Percentiles rank a stretch among this genome's conserved stretches.
These are phyloP conservation scores for Ajuga chamaepitys DNA, from an alignment of 257 asterid species.

Conservation along the genomic window DNA sequence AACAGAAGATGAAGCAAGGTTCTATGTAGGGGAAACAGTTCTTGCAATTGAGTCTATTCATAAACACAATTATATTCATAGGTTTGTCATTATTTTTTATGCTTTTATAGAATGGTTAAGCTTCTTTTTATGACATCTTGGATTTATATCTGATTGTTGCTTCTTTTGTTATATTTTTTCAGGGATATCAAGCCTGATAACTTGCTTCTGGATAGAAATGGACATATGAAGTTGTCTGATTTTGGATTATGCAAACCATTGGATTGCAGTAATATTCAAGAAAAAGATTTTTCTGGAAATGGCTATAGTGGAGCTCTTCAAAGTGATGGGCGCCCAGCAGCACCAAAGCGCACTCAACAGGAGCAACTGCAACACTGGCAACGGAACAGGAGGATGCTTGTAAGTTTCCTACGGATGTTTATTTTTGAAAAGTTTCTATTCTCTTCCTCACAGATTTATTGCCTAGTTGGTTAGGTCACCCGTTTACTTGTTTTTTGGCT, in stretches of 20 bases:
- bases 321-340: constrained; percentile 89
- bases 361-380: constrained; percentile 96
- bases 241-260: constrained; percentile 93
- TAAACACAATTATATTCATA: constrained; percentile 87
- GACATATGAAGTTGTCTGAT: constrained; percentile 95
- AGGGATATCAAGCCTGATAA: constrained; percentile 99
- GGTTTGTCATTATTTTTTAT: constrained; percentile 40
- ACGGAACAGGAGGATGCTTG: constrained; percentile 94
- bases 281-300: constrained; percentile 80
- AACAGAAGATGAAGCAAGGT: constrained; percentile 85
- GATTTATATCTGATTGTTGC: constrained; percentile 7
- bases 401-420: constrained; percentile 28
- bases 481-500: neutral
- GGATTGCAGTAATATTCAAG: constrained; percentile 91
- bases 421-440: neutral
- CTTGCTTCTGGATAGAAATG: constrained; percentile 86
- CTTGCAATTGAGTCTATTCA: constrained; percentile 97
- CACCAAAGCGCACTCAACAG: constrained; percentile 88
- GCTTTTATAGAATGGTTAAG: constrained; percentile 3
- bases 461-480: neutral
- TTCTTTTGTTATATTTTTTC: constrained; percentile 24
- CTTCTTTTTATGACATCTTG: neutral
- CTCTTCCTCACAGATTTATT: neutral
- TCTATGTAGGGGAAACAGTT: constrained; percentile 90
- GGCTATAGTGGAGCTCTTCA: constrained; percentile 72